Conservation (phyloP, 2,329 filamentous ascomycete species). For the Cladophialophora immunda region DNA sequence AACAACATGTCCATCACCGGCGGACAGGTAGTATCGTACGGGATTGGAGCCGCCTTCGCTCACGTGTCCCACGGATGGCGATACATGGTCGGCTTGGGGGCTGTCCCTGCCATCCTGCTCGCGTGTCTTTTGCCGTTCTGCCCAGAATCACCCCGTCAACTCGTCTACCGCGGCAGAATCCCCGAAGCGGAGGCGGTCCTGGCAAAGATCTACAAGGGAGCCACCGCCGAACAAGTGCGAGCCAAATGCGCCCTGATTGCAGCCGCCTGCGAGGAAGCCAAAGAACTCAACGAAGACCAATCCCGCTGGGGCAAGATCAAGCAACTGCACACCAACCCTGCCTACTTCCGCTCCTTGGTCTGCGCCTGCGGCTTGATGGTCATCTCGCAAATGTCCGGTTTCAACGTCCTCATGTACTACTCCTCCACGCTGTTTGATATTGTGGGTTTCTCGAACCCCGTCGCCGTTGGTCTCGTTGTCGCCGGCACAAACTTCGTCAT, state of each 20-base stretch:
- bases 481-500: conserved; percentile 69
- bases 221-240: conserved; percentile 75
- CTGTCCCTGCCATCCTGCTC: conserved; percentile 77
- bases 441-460: conserved; percentile 80
- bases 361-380: conserved; percentile 89
- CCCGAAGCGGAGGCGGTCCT: conserved; percentile 69
- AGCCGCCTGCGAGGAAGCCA: conserved; percentile 32
- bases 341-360: conserved; percentile 68
- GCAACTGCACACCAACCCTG: conserved; percentile 36
- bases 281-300: conserved; percentile 31
- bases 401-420: conserved; percentile 94
- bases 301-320: conserved; percentile 50
- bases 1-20: conserved; percentile 83
- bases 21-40: conserved; percentile 87
- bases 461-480: conserved; percentile 79
- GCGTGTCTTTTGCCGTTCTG: conserved; percentile 72
- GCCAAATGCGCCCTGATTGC: conserved; percentile 39
- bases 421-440: conserved; percentile 82
- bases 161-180: conserved; percentile 49
- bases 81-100: conserved; percentile 90
- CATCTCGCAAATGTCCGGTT: conserved; percentile 86
- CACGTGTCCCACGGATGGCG: conserved; percentile 48
- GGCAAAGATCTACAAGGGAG: conserved; percentile 69
- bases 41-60: conserved; percentile 79
- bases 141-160: conserved; percentile 71